These are phyloP conservation scores for Cantharellus anzutake DNA, from an alignment of 768 basidiomycete genomes.

Conservation along the genomic window DNA sequence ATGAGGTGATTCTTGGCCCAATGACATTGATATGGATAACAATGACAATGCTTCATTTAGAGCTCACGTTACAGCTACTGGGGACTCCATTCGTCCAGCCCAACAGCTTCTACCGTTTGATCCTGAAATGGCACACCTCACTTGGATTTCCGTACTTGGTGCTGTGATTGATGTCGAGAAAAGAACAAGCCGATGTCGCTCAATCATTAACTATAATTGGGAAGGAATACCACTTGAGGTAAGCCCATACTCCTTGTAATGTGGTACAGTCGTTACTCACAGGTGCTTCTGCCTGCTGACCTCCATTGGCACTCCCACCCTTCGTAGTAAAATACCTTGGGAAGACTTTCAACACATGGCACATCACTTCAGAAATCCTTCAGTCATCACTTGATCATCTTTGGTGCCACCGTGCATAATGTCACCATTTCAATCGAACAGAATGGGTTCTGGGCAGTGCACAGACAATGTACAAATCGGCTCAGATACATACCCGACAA, in stretches of 20 bases:
- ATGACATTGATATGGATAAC: slow-evolving; percentile 8
- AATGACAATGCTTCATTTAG: neutral
- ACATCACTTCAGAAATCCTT: slow-evolving; percentile 72
- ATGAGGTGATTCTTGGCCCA: slow-evolving; percentile 22
- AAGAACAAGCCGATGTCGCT: slow-evolving; percentile 77
- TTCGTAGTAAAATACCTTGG: slow-evolving; percentile 91
- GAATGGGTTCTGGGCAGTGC: slow-evolving; percentile 93
- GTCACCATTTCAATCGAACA: slow-evolving; percentile 80
- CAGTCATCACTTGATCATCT: slow-evolving; percentile 61
- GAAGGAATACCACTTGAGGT: slow-evolving; percentile 83
- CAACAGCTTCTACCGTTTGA: slow-evolving; percentile 74
- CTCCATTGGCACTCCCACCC: slow-evolving; percentile 78
- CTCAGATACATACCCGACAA: slow-evolving; percentile 66
- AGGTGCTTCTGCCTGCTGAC: slow-evolving; percentile 68
- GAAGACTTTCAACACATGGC: slow-evolving; percentile 95
- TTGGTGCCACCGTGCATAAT: slow-evolving; percentile 80
- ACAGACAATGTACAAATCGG: slow-evolving; percentile 68
- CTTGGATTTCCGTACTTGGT: slow-evolving; percentile 79
- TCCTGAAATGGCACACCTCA: slow-evolving; percentile 51
- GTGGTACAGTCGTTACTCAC: slow-evolving; percentile 79
- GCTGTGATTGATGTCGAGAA: slow-evolving; percentile 63
- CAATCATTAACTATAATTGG: slow-evolving; percentile 82
- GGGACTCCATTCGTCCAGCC: slow-evolving; percentile 48
- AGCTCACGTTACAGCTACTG: slow-evolving; percentile 10
- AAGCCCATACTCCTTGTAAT: slow-evolving; percentile 78